Conservation (phyloP, 192 early-diverging fungal species). For the Globomyces pollinis-pini region DNA sequence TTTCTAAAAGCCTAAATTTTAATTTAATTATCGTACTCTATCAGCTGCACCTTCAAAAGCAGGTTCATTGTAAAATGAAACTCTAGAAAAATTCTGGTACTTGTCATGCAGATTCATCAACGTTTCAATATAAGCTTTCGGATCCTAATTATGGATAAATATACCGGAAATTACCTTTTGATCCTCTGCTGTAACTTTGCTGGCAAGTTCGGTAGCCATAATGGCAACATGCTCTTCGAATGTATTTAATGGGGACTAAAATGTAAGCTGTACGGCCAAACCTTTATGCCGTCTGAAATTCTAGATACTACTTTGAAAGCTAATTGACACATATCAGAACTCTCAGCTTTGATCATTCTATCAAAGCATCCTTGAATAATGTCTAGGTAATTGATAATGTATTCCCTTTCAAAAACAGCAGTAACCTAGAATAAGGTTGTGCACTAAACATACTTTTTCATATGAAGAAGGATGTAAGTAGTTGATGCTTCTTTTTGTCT, state of each 20-base stretch:
- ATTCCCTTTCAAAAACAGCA: conserved; percentile 68
- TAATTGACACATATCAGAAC: conserved; percentile 55
- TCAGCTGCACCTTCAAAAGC: conserved; percentile 71
- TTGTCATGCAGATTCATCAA: conserved; percentile 58
- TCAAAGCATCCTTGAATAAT: conserved; percentile 62
- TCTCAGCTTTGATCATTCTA: conserved; percentile 56
- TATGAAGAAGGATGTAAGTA: background rate
- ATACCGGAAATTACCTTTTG: background rate
- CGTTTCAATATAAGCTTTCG: conserved; percentile 59
- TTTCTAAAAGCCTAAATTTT: conserved; percentile 53
- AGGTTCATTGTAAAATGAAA: conserved; percentile 59
- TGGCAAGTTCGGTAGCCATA: conserved; percentile 44
- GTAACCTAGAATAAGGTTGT: conserved; percentile 46
- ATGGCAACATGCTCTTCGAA: conserved; percentile 60
- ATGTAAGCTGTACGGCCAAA: too few relatives aligned
- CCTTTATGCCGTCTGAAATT: conserved; percentile 54
- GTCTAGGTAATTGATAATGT: conserved; percentile 57
- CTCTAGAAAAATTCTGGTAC: conserved; percentile 47
- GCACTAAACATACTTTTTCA: background rate
- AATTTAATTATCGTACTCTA: conserved; percentile 44
- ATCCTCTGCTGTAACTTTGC: background rate
- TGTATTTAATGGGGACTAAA: conserved; percentile 46
- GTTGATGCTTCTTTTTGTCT: background rate
- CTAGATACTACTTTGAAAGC: conserved; percentile 59
- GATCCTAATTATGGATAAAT: conserved; percentile 46